Conservation (phyloP, 331 rosid genomes). For the Quercus tomentella region DNA sequence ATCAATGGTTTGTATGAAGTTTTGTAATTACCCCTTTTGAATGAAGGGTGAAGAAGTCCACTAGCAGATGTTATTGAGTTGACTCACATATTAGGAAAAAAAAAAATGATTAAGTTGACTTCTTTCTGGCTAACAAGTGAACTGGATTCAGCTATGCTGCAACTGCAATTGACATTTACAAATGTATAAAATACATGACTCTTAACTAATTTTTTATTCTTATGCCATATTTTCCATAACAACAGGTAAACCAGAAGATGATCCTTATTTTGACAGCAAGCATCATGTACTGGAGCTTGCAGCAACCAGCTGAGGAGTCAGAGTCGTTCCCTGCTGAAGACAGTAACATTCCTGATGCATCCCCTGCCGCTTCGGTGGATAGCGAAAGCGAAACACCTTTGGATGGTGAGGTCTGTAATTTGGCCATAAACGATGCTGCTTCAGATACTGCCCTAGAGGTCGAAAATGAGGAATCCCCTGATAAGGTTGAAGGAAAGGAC, state of each 20-base stretch:
- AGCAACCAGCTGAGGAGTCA: conserved; percentile 40
- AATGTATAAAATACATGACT: background rate
- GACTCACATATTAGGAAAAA: too few relatives aligned
- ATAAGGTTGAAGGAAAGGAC: conserved; percentile 10
- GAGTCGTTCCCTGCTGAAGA: conserved; percentile 24
- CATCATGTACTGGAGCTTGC: conserved; percentile 98
- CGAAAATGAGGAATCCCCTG: conserved; percentile 20
- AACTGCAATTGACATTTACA: background rate
- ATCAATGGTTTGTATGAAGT: background rate
- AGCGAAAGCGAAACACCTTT: conserved; percentile 33
- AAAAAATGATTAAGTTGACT: too few relatives aligned
- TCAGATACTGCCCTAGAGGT: conserved; percentile 16
- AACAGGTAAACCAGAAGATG: conserved; percentile 97
- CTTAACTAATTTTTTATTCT: background rate
- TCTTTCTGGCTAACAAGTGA: background rate
- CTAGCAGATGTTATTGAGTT: background rate
- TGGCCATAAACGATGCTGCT: conserved; percentile 45
- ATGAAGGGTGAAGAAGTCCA: background rate
- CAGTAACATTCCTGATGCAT: conserved; percentile 17
- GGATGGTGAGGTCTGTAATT: conserved; percentile 38
- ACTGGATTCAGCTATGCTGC: background rate
- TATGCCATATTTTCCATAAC: conserved; percentile 13
- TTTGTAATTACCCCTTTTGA: background rate
- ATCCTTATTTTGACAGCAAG: conserved; percentile 85
- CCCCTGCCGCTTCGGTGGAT: conserved; percentile 30